Percentiles rank a stretch among this genome's conserved stretches.
Evolutionary conservation across 345 rosid genomes (phyloP).

Genomic region (Bretschneidera sinensis): DNA sequence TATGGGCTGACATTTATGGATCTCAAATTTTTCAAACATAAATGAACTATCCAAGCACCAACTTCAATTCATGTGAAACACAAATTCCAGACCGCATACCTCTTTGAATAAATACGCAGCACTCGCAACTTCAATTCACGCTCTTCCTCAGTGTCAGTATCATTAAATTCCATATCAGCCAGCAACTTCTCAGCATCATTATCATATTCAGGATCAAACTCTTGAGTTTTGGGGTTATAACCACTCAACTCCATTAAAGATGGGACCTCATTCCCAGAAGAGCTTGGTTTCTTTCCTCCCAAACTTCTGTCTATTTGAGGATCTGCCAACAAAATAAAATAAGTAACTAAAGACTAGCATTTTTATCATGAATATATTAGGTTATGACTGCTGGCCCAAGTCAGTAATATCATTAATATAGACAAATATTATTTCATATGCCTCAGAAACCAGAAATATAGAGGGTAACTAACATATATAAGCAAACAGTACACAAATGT

Average conservation of each 20-base stretch:
- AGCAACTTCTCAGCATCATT: conserved; percentile 93
- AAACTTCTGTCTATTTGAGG: conserved; percentile 54
- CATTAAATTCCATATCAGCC: conserved; percentile 98
- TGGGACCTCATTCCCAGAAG: conserved; percentile 51
- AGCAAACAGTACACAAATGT: neutral
- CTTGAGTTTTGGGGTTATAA: conserved; percentile 76
- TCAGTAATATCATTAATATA: too few species aligned
- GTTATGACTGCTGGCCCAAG: too few species aligned
- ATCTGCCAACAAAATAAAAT: conserved; percentile 41
- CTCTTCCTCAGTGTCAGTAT: conserved; percentile 83
- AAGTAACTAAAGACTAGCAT: conserved; percentile 5
- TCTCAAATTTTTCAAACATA: conserved; percentile 1
- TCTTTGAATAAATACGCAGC: conserved; percentile 73
- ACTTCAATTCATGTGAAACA: neutral
- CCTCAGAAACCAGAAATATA: too few species aligned
- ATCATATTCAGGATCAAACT: conserved; percentile 95
- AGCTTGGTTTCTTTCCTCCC: conserved; percentile 63
- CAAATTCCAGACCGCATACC: conserved; percentile 31
- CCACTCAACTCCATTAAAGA: conserved; percentile 73
- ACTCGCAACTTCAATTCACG: conserved; percentile 79
- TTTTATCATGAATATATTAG: neutral
- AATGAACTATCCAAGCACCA: neutral
- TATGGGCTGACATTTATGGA: neutral
- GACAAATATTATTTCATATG: too few species aligned
- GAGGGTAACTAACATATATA: too few species aligned